phyloP scores from a whole-genome alignment of 139 green algal genomes.

The Auxenochlorella protothecoides region DNA sequence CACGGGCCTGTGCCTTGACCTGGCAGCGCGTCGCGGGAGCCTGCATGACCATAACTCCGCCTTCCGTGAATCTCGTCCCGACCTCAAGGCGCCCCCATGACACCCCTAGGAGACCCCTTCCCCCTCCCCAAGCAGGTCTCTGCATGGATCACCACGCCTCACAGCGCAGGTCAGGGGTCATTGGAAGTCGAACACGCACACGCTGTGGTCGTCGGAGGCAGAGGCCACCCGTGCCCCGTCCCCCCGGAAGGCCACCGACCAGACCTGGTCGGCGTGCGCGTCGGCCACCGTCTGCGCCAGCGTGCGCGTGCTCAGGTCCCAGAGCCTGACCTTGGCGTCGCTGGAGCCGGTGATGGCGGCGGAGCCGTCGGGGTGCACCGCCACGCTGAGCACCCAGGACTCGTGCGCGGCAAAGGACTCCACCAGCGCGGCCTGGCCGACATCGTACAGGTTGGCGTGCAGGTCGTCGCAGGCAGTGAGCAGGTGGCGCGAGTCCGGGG shows the following conservation, averaged over 20 bases:
- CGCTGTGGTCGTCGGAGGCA: constrained; percentile 54
- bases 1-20: too few relatives aligned
- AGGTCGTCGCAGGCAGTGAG: constrained; percentile 86
- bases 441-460: constrained; percentile 82
- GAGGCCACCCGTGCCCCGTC: constrained; percentile 47
- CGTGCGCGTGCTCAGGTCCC: constrained; percentile 63
- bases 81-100: too few relatives aligned
- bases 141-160: too few relatives aligned
- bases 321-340: constrained; percentile 74
- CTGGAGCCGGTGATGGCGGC: constrained; percentile 58
- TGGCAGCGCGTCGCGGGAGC: too few relatives aligned
- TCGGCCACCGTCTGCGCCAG: constrained; percentile 64
- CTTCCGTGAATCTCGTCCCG: too few relatives aligned
- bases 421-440: constrained; percentile 54
- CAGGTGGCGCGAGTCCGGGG: constrained; percentile 63
- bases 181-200: constrained; percentile 38
- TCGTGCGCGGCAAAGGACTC: constrained; percentile 78
- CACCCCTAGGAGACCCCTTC: too few relatives aligned
- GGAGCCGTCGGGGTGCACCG: constrained; percentile 51
- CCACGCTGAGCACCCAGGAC: constrained; percentile 79
- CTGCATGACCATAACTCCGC: too few relatives aligned
- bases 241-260: constrained; percentile 50
- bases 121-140: too few relatives aligned
- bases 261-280: constrained; percentile 57
- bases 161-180: background rate